phyloP scores from a whole-genome alignment of 2,329 filamentous ascomycete species.

The Microsporum ferrugineum region DNA sequence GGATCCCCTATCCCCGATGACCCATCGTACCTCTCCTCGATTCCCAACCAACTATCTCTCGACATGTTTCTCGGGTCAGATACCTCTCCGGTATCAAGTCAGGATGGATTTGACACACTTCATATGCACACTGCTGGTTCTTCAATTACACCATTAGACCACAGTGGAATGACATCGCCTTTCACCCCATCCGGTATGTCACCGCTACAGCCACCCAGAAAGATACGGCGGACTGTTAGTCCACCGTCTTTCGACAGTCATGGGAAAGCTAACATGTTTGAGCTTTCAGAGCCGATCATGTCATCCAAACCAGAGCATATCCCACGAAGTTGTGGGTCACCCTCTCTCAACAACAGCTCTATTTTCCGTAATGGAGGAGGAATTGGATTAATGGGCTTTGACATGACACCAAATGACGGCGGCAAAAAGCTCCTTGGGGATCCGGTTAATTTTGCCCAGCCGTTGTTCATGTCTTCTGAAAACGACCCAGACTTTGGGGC shows the following conservation, averaged over 20 bases:
- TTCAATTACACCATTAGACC: background rate
- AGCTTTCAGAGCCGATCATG: constrained; percentile 3
- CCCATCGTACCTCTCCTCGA: background rate
- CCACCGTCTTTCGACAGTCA: background rate
- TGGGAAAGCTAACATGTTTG: constrained; percentile 1
- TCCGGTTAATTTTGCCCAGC: constrained; percentile 4
- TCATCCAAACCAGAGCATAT: constrained; percentile 3
- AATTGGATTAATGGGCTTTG: background rate
- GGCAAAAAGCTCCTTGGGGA: constrained; percentile 4
- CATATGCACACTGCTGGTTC: constrained; percentile 1
- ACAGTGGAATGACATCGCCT: constrained; percentile 7
- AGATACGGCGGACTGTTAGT: constrained; percentile 7
- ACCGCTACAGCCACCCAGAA: constrained; percentile 5
- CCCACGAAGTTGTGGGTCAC: background rate
- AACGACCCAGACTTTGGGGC: constrained; percentile 6
- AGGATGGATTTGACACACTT: constrained; percentile 6
- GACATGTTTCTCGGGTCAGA: constrained; percentile 10
- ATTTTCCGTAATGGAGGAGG: constrained; percentile 2
- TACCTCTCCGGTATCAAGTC: background rate
- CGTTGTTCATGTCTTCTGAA: constrained; percentile 4
- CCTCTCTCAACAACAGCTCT: background rate
- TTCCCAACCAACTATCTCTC: constrained; percentile 7
- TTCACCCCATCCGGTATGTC: constrained; percentile 6
- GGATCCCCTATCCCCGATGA: constrained; percentile 7
- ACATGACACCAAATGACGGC: background rate